A percentile compares a stretch with the other conserved stretches of the same genome.
phyloP scores from a whole-genome alignment of 163 green algal species.

The Chlamydomonas reinhardtii region DNA sequence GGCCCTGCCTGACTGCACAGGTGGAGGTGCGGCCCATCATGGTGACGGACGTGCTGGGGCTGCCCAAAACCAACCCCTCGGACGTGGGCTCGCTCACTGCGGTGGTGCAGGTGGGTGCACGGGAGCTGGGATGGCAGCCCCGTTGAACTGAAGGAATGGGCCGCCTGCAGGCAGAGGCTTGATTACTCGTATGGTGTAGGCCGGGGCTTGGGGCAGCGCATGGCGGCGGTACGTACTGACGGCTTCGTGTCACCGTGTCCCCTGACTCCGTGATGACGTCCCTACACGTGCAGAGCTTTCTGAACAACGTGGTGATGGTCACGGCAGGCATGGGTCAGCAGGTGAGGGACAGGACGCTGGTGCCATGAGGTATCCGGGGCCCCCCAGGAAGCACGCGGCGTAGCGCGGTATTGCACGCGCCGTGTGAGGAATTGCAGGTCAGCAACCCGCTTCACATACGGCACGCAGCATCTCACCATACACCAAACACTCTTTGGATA shows the following conservation, averaged over 20 bases:
- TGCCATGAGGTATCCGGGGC: no score
- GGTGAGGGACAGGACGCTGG: conserved; percentile 5
- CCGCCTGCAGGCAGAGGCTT: no score
- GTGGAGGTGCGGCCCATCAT: conserved; percentile 84
- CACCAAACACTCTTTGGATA: no score
- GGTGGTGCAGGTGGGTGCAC: conserved; percentile 38
- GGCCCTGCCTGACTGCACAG: background rate
- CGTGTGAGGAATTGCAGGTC: no score
- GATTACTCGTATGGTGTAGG: no score
- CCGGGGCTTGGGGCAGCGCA: no score
- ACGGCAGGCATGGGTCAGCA: conserved; percentile 43
- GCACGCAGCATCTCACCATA: no score
- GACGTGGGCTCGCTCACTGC: conserved; percentile 56
- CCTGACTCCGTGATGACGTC: background rate
- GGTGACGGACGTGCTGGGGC: conserved; percentile 89
- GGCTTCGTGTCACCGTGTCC: no score
- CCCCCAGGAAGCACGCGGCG: no score
- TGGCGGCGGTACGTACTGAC: no score
- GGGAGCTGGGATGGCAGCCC: conserved; percentile 45
- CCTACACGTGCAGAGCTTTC: conserved; percentile 73
- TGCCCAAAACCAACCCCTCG: conserved; percentile 54
- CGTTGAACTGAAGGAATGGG: background rate
- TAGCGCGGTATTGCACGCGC: no score
- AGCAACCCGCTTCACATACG: no score
- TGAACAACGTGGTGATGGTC: conserved; percentile 84